Conservation (phyloP, 306 rosid genomes). For the Astragalus membranaceus region DNA sequence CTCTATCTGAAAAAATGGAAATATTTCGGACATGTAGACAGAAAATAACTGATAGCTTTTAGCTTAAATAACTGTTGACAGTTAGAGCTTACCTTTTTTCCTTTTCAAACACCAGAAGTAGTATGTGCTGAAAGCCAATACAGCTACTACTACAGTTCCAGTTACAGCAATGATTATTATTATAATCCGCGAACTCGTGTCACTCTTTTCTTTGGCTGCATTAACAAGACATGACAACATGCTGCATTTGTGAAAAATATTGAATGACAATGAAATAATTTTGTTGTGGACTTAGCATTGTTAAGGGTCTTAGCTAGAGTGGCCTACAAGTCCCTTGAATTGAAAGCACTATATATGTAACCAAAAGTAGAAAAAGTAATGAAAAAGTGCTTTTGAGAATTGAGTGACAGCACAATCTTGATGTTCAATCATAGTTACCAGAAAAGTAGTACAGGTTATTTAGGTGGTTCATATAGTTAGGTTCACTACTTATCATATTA, state of each 20-base stretch:
- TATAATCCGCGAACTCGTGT: constrained; percentile 8
- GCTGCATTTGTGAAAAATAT: neutral
- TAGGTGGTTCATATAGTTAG: too few relatives aligned
- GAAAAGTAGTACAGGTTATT: too few relatives aligned
- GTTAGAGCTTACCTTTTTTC: constrained; percentile 14
- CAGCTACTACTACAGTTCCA: neutral
- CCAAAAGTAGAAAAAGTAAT: too few relatives aligned
- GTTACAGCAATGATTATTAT: neutral
- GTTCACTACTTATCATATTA: too few relatives aligned
- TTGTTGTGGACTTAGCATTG: neutral
- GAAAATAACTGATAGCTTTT: neutral
- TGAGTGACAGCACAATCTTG: too few relatives aligned
- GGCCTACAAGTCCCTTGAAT: too few relatives aligned
- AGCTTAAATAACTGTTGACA: neutral
- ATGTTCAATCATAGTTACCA: too few relatives aligned
- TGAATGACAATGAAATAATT: neutral
- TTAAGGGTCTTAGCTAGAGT: too few relatives aligned
- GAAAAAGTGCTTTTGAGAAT: too few relatives aligned
- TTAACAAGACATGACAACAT: neutral
- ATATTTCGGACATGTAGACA: neutral
- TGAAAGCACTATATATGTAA: too few relatives aligned
- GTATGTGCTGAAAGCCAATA: constrained; percentile 16
- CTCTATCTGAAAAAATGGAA: constrained; percentile 12
- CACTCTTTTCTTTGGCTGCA: constrained; percentile 13
- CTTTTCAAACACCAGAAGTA: constrained; percentile 27